Conservation (phyloP, 2,329 filamentous ascomycete genomes). For the Penicillium sp. region DNA sequence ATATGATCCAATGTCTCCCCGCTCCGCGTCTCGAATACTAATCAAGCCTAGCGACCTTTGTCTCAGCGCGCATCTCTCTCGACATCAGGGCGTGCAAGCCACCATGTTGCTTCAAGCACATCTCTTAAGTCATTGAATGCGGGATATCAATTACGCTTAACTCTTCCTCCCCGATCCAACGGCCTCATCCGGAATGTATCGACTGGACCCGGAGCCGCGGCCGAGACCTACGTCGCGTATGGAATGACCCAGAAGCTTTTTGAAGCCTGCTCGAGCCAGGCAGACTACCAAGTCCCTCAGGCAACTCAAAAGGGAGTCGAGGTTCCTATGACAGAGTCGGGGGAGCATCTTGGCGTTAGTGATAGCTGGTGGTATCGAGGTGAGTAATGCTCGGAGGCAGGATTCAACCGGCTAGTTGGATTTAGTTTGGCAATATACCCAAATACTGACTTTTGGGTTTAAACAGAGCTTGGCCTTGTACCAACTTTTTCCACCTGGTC, state of each 20-base stretch:
- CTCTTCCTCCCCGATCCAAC: background rate
- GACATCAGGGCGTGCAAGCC: constrained; percentile 1
- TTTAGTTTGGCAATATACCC: background rate
- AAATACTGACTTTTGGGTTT: background rate
- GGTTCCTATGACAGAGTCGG: constrained; percentile 70
- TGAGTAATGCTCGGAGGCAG: constrained; percentile 35
- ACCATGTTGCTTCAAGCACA: constrained; percentile 1
- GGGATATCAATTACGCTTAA: constrained; percentile 7
- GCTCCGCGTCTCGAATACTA: background rate
- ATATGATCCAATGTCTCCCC: background rate
- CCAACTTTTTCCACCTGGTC: constrained; percentile 96
- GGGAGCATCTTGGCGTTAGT: constrained; percentile 78
- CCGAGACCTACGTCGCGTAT: constrained; percentile 75
- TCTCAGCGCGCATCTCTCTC: constrained; percentile 11
- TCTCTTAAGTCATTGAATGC: background rate
- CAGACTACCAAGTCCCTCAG: constrained; percentile 74
- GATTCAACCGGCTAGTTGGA: background rate
- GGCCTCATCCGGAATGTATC: constrained; percentile 31
- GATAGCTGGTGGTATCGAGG: constrained; percentile 80
- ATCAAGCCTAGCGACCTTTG: constrained; percentile 7
- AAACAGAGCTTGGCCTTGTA: constrained; percentile 69
- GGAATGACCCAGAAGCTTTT: constrained; percentile 76
- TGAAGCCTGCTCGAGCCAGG: constrained; percentile 70
- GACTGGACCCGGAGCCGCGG: constrained; percentile 41
- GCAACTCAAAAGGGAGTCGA: constrained; percentile 64